Percentiles rank a stretch among this genome's conserved stretches.
Conservation (phyloP, 2,329 filamentous ascomycete genomes). For the Amesomyces nigricolor region DNA sequence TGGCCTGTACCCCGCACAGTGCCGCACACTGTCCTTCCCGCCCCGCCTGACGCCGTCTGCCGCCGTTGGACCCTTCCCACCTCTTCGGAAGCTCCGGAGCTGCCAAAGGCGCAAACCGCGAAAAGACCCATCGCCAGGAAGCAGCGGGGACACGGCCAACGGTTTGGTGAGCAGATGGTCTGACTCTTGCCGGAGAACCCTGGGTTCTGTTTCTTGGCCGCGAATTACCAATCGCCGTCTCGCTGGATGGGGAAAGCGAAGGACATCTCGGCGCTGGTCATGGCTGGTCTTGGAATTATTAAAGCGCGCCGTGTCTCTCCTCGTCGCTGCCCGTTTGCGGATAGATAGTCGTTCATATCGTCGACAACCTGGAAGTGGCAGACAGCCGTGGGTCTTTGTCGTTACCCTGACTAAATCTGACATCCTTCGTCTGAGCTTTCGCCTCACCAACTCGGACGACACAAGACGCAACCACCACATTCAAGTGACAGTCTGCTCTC, state of each 20-base stretch:
- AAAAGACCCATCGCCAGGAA: slow-evolving; percentile 7
- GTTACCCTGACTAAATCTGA: too few species aligned
- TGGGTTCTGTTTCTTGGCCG: not conserved
- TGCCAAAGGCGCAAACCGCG: not conserved
- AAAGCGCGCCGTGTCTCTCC: not conserved
- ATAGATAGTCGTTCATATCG: not conserved
- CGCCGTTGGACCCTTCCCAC: too few species aligned
- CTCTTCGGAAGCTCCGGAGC: slow-evolving; percentile 10
- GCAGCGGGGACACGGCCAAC: not conserved
- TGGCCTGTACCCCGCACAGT: slow-evolving; percentile 11
- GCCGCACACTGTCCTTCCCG: too few species aligned
- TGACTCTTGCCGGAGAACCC: slow-evolving; percentile 11
- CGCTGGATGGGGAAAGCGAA: slow-evolving; percentile 27
- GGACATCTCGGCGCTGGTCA: slow-evolving; percentile 22
- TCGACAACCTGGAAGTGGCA: not conserved
- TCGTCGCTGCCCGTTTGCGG: slow-evolving; percentile 1
- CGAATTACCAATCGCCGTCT: slow-evolving; percentile 11
- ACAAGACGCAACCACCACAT: too few species aligned
- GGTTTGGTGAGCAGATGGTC: slow-evolving; percentile 3
- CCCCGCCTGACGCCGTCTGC: too few species aligned
- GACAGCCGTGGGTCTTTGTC: not conserved
- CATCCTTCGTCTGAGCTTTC: too few species aligned
- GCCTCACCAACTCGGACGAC: too few species aligned
- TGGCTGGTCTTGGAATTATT: not conserved
- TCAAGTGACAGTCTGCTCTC: too few species aligned